Conservation (phyloP, 1,284 basidiomycete species). For the Irpex sp. region DNA sequence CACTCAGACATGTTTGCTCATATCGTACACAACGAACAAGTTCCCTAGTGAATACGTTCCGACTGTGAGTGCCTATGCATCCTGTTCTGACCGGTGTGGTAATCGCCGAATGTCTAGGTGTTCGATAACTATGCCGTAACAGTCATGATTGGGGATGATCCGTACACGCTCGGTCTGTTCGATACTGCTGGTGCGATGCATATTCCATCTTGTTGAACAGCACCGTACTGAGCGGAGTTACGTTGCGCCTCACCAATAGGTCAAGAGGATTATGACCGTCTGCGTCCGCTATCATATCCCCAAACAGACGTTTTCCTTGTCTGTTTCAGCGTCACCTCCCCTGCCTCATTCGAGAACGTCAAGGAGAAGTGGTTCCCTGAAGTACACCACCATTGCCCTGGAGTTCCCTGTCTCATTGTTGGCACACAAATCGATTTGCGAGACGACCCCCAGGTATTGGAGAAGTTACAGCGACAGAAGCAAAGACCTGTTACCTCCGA, state of each 20-base stretch:
- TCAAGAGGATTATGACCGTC: conserved; percentile 99
- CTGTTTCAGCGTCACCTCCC: conserved; percentile 98
- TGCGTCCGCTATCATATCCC: conserved; percentile 97
- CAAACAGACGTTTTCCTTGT: conserved; percentile 99
- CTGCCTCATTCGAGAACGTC: conserved; percentile 99
- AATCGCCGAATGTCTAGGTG: conserved; percentile 52
- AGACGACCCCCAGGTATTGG: conserved; percentile 89
- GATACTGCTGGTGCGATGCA: conserved; percentile 84
- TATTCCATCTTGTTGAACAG: conserved; percentile 3
- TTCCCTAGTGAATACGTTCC: conserved; percentile 99
- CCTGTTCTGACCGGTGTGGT: conserved; percentile 17
- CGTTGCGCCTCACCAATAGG: conserved; percentile 44
- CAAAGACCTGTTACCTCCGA: conserved; percentile 89
- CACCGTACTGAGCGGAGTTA: conserved; percentile 7
- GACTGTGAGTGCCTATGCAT: conserved; percentile 64
- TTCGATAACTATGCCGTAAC: conserved; percentile 99
- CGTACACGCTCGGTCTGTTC: conserved; percentile 97
- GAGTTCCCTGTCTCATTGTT: conserved; percentile 97
- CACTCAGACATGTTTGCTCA: conserved; percentile 90
- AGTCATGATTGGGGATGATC: conserved; percentile 99
- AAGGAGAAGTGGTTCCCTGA: conserved; percentile 99
- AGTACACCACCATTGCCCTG: conserved; percentile 99
- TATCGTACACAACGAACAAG: conserved; percentile 99
- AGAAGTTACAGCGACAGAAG: conserved; percentile 95
- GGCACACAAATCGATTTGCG: conserved; percentile 98